Evolutionary conservation across 306 rosid genomes (phyloP).

Genomic region (Casuarina equisetifolia): DNA sequence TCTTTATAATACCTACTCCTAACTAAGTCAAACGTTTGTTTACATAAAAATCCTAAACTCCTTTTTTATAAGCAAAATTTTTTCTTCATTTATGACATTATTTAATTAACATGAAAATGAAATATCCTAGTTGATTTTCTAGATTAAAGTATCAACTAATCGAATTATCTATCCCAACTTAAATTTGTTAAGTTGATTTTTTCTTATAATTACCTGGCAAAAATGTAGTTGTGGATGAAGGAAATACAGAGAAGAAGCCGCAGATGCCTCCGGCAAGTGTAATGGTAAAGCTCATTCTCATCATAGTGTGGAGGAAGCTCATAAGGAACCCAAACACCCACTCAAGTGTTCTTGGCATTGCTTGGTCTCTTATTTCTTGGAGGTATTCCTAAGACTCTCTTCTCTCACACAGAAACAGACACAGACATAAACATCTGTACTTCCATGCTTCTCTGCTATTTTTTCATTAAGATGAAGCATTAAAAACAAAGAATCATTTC

Average conservation of each 20-base stretch:
- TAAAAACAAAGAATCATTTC: too few species aligned
- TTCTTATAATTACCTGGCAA: background rate
- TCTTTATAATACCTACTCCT: too few species aligned
- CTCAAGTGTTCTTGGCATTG: slow-evolving; percentile 53
- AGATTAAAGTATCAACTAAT: background rate
- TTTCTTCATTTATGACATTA: too few species aligned
- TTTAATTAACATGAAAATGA: too few species aligned
- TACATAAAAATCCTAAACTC: too few species aligned
- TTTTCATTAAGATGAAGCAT: background rate
- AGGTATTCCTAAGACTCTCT: slow-evolving; percentile 31
- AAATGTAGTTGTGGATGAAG: slow-evolving; percentile 21
- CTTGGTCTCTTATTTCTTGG: slow-evolving; percentile 59
- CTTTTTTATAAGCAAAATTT: too few species aligned
- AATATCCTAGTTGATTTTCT: too few species aligned
- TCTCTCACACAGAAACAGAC: too few species aligned
- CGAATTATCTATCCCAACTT: background rate
- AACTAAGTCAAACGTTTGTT: too few species aligned
- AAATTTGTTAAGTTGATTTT: background rate
- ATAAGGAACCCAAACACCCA: slow-evolving; percentile 54
- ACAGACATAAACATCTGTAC: background rate
- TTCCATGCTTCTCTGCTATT: background rate
- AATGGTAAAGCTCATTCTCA: slow-evolving; percentile 50
- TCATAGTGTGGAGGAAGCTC: slow-evolving; percentile 67
- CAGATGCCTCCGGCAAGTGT: slow-evolving; percentile 59
- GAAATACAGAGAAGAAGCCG: slow-evolving; percentile 30